phyloP scores from a whole-genome alignment of 345 rosid species.

The Alliaria petiolata region DNA sequence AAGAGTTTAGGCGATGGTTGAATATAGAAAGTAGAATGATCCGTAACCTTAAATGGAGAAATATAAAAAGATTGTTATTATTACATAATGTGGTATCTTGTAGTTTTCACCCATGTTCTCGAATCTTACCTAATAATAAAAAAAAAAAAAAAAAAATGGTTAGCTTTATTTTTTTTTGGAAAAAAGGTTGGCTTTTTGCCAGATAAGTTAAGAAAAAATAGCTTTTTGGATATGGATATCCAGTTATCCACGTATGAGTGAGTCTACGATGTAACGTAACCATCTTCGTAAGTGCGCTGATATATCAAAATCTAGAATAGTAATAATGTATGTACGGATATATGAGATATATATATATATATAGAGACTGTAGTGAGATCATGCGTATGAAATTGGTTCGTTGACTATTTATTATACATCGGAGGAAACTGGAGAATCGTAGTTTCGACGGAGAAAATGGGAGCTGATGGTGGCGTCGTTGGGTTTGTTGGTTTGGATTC shows the following conservation, averaged over 20 bases:
- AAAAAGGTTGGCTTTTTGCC: background rate
- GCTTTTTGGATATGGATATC: slow-evolving; percentile 15
- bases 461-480: slow-evolving; percentile 32
- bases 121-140: background rate
- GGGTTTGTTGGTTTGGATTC: slow-evolving; percentile 76
- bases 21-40: background rate
- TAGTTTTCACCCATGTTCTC: slow-evolving; percentile 11
- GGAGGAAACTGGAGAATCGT: background rate
- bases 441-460: slow-evolving; percentile 19
- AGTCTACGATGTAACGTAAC: background rate
- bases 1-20: background rate
- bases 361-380: background rate
- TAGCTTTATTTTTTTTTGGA: no score
- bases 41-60: background rate
- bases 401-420: background rate
- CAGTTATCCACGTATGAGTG: slow-evolving; percentile 26
- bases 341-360: background rate
- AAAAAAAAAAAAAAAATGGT: no score
- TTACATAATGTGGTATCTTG: background rate
- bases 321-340: background rate
- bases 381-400: slow-evolving; percentile 15
- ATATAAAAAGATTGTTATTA: background rate
- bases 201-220: slow-evolving; percentile 10
- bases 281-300: background rate
- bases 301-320: background rate